Conservation (phyloP, 305 asterid genomes). For the Rubia tinctorum region DNA sequence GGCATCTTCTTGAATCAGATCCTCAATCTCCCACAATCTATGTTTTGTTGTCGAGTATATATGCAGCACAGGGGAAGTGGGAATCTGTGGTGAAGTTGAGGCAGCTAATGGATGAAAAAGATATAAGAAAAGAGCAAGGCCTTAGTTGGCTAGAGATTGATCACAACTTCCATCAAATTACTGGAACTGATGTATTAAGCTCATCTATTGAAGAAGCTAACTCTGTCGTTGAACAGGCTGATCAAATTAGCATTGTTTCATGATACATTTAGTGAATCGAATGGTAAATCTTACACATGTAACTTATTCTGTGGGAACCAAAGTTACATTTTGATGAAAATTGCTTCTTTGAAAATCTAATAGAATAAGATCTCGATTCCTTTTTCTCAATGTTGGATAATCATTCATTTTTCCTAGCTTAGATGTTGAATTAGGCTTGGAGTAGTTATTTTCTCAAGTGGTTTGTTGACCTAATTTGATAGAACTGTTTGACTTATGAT, state of each 20-base stretch:
- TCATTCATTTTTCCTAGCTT: background rate
- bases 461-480: background rate
- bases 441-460: background rate
- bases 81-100: slow-evolving; percentile 46
- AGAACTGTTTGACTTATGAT: background rate
- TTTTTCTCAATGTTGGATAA: background rate
- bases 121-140: slow-evolving; percentile 29
- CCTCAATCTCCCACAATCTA: slow-evolving; percentile 33
- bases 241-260: slow-evolving; percentile 10
- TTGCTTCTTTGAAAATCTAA: background rate
- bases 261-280: background rate
- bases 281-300: slow-evolving; percentile 5
- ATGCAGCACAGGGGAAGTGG: slow-evolving; percentile 34
- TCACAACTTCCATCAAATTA: slow-evolving; percentile 29
- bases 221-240: slow-evolving; percentile 35
- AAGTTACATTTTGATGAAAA: background rate
- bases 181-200: slow-evolving; percentile 19
- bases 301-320: background rate
- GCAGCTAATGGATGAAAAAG: slow-evolving; percentile 35
- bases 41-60: slow-evolving; percentile 24
- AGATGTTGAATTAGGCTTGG: background rate
- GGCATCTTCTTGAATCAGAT: slow-evolving; percentile 36
- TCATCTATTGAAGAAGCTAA: slow-evolving; percentile 23
- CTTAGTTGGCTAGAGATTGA: slow-evolving; percentile 66
- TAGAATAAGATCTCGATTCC: background rate